phyloP scores from a whole-genome alignment of 1,284 basidiomycete genomes.

The Cryptococcus sp. region DNA sequence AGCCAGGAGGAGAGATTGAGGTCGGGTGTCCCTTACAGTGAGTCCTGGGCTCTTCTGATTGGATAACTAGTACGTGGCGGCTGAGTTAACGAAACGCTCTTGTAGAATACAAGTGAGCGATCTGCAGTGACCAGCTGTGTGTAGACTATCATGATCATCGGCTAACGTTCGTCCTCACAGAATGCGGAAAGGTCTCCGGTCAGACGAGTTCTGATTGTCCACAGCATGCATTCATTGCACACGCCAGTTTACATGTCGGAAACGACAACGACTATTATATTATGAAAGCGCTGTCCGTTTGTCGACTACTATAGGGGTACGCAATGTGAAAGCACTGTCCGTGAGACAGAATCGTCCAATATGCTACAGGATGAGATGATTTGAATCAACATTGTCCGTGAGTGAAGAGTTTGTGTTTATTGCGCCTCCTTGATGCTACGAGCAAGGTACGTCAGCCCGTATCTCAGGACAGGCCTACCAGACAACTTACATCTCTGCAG shows the following conservation, averaged over 20 bases:
- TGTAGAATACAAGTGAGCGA: slow-evolving; percentile 13
- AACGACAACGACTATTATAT: neutral
- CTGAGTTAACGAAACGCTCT: neutral
- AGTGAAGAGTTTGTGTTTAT: neutral
- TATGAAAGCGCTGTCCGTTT: no score
- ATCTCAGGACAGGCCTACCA: neutral
- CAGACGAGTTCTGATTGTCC: slow-evolving; percentile 40
- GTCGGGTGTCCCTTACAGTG: slow-evolving; percentile 48
- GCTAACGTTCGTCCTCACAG: slow-evolving; percentile 14
- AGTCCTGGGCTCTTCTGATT: slow-evolving; percentile 23
- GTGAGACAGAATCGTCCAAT: neutral
- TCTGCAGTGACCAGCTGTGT: neutral
- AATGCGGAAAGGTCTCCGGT: slow-evolving; percentile 43
- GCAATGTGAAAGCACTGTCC: neutral
- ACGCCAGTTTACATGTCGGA: neutral
- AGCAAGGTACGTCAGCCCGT: neutral
- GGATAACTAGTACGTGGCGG: neutral
- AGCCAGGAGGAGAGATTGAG: slow-evolving; percentile 38
- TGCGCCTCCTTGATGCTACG: slow-evolving; percentile 14
- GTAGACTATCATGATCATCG: neutral
- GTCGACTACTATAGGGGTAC: neutral
- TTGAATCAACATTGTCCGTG: neutral
- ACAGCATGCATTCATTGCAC: neutral
- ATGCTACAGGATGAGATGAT: neutral
- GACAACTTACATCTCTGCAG: slow-evolving; percentile 18